Conservation (phyloP, 352 stramenopile species). For the Phytophthora citrophthora region DNA sequence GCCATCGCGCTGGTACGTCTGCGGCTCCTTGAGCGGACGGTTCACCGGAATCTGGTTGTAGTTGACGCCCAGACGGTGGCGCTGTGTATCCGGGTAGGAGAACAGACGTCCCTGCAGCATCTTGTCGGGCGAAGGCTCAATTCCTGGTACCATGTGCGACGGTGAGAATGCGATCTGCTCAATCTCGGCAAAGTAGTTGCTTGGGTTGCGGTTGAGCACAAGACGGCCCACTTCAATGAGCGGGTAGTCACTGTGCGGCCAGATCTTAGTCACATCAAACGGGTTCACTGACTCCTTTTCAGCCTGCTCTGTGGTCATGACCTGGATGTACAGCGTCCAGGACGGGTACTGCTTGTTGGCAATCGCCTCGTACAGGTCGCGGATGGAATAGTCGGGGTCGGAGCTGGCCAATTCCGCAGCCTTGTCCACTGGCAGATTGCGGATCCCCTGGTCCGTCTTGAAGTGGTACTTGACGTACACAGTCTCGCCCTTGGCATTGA, state of each 20-base stretch:
- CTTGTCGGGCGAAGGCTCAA: slow-evolving; percentile 87
- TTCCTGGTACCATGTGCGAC: slow-evolving; percentile 92
- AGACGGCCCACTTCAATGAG: slow-evolving; percentile 88
- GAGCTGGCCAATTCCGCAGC: slow-evolving; percentile 65
- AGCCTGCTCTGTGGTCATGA: slow-evolving; percentile 88
- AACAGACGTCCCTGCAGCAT: slow-evolving; percentile 92
- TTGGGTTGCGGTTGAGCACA: slow-evolving; percentile 92
- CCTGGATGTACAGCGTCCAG: slow-evolving; percentile 93
- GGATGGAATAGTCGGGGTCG: slow-evolving; percentile 90
- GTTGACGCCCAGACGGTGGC: slow-evolving; percentile 89
- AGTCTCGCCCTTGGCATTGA: slow-evolving; percentile 77
- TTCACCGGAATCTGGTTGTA: slow-evolving; percentile 93
- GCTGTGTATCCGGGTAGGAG: slow-evolving; percentile 90
- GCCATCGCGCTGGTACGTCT: slow-evolving; percentile 89
- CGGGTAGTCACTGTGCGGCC: slow-evolving; percentile 92
- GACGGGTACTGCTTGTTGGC: slow-evolving; percentile 75
- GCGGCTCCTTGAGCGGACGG: slow-evolving; percentile 65
- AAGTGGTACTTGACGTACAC: slow-evolving; percentile 95
- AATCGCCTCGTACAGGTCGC: slow-evolving; percentile 93
- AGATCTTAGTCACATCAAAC: slow-evolving; percentile 95
- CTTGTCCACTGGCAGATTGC: slow-evolving; percentile 87
- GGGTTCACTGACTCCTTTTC: slow-evolving; percentile 75
- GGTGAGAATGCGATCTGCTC: slow-evolving; percentile 93
- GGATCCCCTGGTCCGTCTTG: slow-evolving; percentile 91
- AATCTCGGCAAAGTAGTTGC: slow-evolving; percentile 95